Conservation (phyloP, 176 grass and related monocot species). For the Urochloa ruziziensis region DNA sequence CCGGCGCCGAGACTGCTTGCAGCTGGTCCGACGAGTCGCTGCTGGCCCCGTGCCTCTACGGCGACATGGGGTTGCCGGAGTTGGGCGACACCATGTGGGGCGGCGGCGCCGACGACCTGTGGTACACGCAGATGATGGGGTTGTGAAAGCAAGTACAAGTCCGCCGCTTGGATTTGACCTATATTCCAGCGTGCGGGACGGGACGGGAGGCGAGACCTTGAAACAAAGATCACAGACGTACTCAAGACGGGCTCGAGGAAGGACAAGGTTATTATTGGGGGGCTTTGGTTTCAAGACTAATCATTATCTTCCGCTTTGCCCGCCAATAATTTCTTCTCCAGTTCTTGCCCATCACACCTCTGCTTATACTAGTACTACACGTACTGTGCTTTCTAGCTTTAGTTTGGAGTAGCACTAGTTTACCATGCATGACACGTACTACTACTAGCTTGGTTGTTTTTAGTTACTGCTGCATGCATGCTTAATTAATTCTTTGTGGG, state of each 20-base stretch:
- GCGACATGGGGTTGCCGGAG: constrained; percentile 41
- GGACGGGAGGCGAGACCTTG: not conserved
- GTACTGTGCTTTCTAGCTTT: not conserved
- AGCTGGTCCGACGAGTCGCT: constrained; percentile 60
- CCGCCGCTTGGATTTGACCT: constrained; percentile 2
- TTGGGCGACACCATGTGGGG: constrained; percentile 59
- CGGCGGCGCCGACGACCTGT: constrained; percentile 50
- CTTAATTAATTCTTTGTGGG: constrained; percentile 32
- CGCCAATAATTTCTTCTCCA: constrained; percentile 48
- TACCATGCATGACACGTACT: not conserved
- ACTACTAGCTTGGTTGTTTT: not conserved
- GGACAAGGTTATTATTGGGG: constrained; percentile 35
- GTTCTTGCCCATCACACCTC: constrained; percentile 22
- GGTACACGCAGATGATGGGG: constrained; percentile 48
- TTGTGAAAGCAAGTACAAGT: not conserved
- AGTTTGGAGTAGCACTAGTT: not conserved
- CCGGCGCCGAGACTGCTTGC: not conserved
- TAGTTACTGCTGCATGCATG: not conserved
- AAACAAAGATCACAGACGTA: not conserved
- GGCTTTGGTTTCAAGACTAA: not conserved
- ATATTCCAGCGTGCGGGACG: not conserved
- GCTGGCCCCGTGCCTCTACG: constrained; percentile 5
- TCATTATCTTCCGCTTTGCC: not conserved
- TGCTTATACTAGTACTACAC: not conserved
- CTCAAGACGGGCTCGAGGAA: not conserved